phyloP scores from a whole-genome alignment of 192 early-diverging fungal genomes.

The Tieghemiomyces parasiticus region DNA sequence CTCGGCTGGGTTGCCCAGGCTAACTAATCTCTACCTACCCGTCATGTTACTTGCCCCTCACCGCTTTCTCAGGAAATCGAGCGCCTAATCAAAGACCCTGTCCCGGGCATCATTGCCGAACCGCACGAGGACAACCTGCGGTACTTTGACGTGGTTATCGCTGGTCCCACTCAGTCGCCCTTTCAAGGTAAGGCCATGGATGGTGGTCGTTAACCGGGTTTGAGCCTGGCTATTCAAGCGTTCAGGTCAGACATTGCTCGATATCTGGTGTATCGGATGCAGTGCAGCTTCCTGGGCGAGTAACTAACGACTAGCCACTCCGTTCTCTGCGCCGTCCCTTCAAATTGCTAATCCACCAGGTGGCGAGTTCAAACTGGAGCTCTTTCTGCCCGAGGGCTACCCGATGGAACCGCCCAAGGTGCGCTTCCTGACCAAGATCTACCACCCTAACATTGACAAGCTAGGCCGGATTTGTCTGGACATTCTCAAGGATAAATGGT shows the following conservation, averaged over 20 bases:
- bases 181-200: constrained; percentile 77
- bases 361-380: constrained; percentile 84
- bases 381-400: constrained; percentile 94
- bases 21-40: not conserved
- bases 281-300: too few relatives aligned
- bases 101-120: constrained; percentile 78
- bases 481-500: constrained; percentile 99
- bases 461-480: constrained; percentile 95
- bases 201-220: too few relatives aligned
- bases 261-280: too few relatives aligned
- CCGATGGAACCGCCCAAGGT: constrained; percentile 99
- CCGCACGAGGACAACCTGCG: constrained; percentile 91
- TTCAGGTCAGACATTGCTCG: too few relatives aligned
- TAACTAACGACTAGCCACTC: too few relatives aligned
- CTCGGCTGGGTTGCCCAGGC: not conserved
- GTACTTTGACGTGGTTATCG: constrained; percentile 91
- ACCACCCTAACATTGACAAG: constrained; percentile 99
- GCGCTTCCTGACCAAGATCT: constrained; percentile 94
- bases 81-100: constrained; percentile 82
- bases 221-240: too few relatives aligned
- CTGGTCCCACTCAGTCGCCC: constrained; percentile 82
- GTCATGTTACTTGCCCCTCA: not conserved
- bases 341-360: constrained; percentile 44
- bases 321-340: too few relatives aligned
- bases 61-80: constrained; percentile 69